These are phyloP conservation scores for Diaporthe caulivora DNA, from an alignment of 2,329 filamentous ascomycete species.

Conservation along the genomic window DNA sequence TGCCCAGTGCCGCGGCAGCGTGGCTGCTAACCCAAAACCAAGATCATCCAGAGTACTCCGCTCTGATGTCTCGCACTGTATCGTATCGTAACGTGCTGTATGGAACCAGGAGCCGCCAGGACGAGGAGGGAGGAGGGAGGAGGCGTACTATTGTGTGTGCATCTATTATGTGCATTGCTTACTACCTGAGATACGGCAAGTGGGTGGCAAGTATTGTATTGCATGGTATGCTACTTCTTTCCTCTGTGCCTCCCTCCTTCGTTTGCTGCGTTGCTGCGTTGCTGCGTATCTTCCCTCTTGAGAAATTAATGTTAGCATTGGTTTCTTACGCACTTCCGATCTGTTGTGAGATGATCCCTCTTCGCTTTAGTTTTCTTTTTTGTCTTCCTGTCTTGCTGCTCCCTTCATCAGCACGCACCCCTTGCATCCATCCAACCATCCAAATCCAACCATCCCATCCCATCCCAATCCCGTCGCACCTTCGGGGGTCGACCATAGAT, in stretches of 20 bases:
- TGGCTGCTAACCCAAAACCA: slow-evolving; percentile 31
- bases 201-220: no score
- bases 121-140: no score
- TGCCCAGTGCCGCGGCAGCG: slow-evolving; percentile 27
- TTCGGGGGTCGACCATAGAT: background rate
- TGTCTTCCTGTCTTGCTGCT: background rate
- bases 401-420: slow-evolving; percentile 21
- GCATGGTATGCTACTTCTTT: no score
- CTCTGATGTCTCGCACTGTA: slow-evolving; percentile 25
- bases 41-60: slow-evolving; percentile 23
- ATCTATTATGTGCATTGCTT: no score
- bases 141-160: no score
- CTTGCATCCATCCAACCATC: slow-evolving; percentile 16
- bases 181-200: no score
- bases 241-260: no score
- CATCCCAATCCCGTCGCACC: background rate
- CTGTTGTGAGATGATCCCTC: slow-evolving; percentile 13
- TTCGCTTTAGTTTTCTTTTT: slow-evolving; percentile 7
- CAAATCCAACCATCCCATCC: background rate
- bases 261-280: no score
- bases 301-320: slow-evolving; percentile 20
- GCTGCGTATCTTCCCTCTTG: background rate
- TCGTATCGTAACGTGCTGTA: background rate
- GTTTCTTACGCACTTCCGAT: slow-evolving; percentile 9
- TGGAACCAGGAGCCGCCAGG: background rate